Conservation (phyloP, 768 basidiomycete species). For the button mushroom (Agaricus bisporus) region DNA sequence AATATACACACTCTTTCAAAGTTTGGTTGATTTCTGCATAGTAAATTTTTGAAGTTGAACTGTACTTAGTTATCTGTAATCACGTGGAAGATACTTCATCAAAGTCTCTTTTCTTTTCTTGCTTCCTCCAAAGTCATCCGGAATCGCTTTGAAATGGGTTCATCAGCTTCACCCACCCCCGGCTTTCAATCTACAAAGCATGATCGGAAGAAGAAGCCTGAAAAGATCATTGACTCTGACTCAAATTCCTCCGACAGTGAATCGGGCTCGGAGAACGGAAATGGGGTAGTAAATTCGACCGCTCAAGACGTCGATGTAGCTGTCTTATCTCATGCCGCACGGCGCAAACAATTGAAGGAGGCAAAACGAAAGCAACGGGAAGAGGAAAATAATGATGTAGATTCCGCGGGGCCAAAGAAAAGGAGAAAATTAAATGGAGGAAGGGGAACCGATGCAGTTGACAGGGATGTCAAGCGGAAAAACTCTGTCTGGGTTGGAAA, state of each 20-base stretch:
- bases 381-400: slow-evolving; percentile 16
- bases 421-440: slow-evolving; percentile 43
- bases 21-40: too few species aligned
- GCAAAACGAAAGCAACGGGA: slow-evolving; percentile 25
- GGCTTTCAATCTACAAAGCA: slow-evolving; percentile 21
- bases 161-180: slow-evolving; percentile 23
- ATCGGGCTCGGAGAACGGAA: slow-evolving; percentile 1
- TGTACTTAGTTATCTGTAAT: not conserved
- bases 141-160: not conserved
- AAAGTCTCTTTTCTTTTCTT: not conserved
- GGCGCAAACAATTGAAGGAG: slow-evolving; percentile 53
- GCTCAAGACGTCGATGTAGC: slow-evolving; percentile 27
- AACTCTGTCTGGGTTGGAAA: slow-evolving; percentile 97
- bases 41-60: not conserved
- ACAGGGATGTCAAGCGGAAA: slow-evolving; percentile 45
- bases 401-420: slow-evolving; percentile 24
- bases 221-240: slow-evolving; percentile 11
- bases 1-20: not conserved
- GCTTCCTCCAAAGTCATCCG: not conserved
- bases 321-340: slow-evolving; percentile 73
- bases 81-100: not conserved
- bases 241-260: slow-evolving; percentile 11
- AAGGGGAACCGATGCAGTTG: slow-evolving; percentile 19
- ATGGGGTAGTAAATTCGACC: slow-evolving; percentile 3
- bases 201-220: slow-evolving; percentile 25